A percentile compares a stretch with the other conserved stretches of the same genome.
Conservation (phyloP, 306 rosid species). For the Malus sylvestris region DNA sequence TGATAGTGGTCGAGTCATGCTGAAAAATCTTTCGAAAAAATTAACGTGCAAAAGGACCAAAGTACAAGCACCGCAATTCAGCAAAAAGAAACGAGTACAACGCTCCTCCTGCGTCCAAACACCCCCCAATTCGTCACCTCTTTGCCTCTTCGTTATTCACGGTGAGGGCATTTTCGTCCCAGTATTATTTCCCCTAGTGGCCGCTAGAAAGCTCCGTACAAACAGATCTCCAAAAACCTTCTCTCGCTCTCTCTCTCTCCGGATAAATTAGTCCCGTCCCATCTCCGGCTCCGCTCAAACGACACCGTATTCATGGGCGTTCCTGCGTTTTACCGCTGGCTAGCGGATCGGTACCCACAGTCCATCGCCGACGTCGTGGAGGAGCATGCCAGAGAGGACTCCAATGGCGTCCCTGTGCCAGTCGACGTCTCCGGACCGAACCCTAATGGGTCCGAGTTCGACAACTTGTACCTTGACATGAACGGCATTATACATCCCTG, state of each 20-base stretch:
- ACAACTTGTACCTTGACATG: slow-evolving; percentile 88
- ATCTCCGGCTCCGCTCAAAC: slow-evolving; percentile 19
- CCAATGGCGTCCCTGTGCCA: slow-evolving; percentile 17
- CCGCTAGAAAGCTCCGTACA: not conserved
- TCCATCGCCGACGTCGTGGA: slow-evolving; percentile 77
- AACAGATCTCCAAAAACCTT: slow-evolving; percentile 1
- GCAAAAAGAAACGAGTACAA: not conserved
- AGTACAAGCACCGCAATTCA: not conserved
- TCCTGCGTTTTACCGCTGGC: slow-evolving; percentile 97
- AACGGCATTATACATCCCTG: slow-evolving; percentile 94
- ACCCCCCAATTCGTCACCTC: not conserved
- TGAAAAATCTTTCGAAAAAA: rapidly evolving
- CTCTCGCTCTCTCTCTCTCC: too few species aligned
- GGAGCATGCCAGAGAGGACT: slow-evolving; percentile 37
- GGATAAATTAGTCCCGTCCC: not conserved
- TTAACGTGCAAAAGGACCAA: too few species aligned
- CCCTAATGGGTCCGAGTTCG: slow-evolving; percentile 91
- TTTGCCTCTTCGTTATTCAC: not conserved
- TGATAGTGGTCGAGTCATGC: too few species aligned
- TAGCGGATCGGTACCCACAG: slow-evolving; percentile 87
- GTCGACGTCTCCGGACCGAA: slow-evolving; percentile 72
- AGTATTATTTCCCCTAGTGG: not conserved
- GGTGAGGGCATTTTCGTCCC: not conserved
- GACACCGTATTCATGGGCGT: slow-evolving; percentile 70
- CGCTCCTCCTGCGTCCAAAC: not conserved